Evolutionary conservation across 1,284 basidiomycete species (phyloP).

Genomic region (Cutaneotrichosporon sp.): DNA sequence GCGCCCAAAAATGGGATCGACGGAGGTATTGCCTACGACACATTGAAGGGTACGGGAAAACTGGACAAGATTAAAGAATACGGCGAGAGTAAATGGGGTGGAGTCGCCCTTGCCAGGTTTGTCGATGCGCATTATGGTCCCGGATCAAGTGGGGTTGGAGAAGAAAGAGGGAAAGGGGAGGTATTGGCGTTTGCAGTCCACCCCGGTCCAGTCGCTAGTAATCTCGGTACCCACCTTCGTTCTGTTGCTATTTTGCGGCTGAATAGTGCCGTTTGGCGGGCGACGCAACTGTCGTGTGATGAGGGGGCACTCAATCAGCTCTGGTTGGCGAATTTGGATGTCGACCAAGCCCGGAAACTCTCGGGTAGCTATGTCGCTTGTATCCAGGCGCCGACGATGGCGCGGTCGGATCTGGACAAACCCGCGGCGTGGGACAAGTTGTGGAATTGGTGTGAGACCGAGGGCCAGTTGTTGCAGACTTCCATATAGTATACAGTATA

Average conservation of each 20-base stretch:
- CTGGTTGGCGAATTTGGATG: constrained; percentile 58
- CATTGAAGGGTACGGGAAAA: constrained; percentile 28
- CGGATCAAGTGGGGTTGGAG: too few species aligned
- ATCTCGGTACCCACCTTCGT: constrained; percentile 33
- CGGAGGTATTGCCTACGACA: constrained; percentile 36
- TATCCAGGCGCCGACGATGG: constrained; percentile 23
- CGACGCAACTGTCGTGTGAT: constrained; percentile 39
- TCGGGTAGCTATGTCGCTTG: constrained; percentile 47
- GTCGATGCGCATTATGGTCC: constrained; percentile 30
- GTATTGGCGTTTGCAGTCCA: constrained; percentile 39
- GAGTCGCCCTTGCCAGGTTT: constrained; percentile 38
- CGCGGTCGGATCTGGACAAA: constrained; percentile 31
- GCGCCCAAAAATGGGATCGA: constrained; percentile 18
- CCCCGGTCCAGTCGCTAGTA: constrained; percentile 43
- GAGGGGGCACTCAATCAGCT: constrained; percentile 51
- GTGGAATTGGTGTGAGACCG: constrained; percentile 49
- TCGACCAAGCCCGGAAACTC: constrained; percentile 36
- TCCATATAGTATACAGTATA: not conserved
- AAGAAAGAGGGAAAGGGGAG: constrained; percentile 19
- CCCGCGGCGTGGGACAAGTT: constrained; percentile 30
- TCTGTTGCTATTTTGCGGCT: not conserved
- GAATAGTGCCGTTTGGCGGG: constrained; percentile 36
- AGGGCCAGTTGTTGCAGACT: constrained; percentile 24
- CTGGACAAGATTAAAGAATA: constrained; percentile 51
- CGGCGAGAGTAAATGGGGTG: constrained; percentile 58